Percentiles rank a stretch among this genome's conserved stretches.
Conservation (phyloP, 2,329 filamentous ascomycete species). For the Bipolaris cookei region DNA sequence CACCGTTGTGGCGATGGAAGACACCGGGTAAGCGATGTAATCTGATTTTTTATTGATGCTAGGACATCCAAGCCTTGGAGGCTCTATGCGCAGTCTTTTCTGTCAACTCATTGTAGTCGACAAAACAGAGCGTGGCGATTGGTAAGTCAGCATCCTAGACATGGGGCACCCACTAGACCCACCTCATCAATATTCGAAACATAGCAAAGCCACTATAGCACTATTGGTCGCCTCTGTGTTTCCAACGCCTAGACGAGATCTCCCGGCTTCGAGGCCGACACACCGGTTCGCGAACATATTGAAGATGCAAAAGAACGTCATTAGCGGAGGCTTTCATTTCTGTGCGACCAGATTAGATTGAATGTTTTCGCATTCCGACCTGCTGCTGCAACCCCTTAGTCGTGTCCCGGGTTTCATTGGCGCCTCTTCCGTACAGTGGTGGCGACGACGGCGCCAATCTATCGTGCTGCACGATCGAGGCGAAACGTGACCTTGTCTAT, state of each 20-base stretch:
- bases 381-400: background rate
- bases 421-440: constrained; percentile 11
- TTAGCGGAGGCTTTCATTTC: background rate
- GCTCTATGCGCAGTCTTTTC: background rate
- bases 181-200: constrained; percentile 19
- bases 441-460: background rate
- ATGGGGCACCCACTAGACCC: background rate
- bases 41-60: background rate
- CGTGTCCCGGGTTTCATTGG: constrained; percentile 6
- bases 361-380: background rate
- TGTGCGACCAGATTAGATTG: constrained; percentile 16
- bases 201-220: background rate
- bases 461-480: background rate
- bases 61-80: background rate
- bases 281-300: background rate
- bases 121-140: background rate
- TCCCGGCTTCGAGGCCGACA: background rate
- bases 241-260: background rate
- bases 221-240: background rate
- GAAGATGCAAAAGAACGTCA: constrained; percentile 15
- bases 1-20: background rate
- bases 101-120: background rate
- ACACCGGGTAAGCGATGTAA: background rate
- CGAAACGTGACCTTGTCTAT: background rate
- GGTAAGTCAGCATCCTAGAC: constrained; percentile 8